Base-by-base conservation (phyloP, 345 rosid species). In the Rhodamnia argentea region DNA sequence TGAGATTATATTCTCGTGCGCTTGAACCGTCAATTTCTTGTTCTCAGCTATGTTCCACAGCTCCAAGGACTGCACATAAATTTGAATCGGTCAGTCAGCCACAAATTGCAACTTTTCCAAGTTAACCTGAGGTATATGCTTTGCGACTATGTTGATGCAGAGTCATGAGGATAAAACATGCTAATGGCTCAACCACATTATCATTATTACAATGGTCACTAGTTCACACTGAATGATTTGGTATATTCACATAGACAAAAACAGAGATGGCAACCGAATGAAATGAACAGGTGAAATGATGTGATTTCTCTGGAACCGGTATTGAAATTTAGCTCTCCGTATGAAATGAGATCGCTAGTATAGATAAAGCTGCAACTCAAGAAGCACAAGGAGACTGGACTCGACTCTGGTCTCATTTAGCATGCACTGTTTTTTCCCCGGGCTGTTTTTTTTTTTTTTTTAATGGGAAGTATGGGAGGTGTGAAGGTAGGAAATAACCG, bases 31-130 rank as follows among this genome's bases (percentile, higher is more conserved):
- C 94, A 91, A 90, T 88, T 91, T 88, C 89, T 91, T 93, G 58
- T 92, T 93, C 90, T 93, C 95, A 1, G 91, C 92, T 90, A 92
- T 87, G 91, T 93, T 93, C 96, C 94, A 94, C 8, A 93, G 88
- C 91, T 94, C 95, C 92, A 94, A 54, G 3, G 92, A 91, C 97
- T 94, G 92, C 88, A 85, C n/a, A 53, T 47, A 29, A 7, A 51
- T 53, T 44, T 58, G 15, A 55, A 42, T 23, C 47, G 24, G 26
- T 24, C 27, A 47, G n/a, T 13, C 82, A 10, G 26, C 56, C 84
- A 47, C 84, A 47, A 14, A 51, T 26, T 10, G 5, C 47, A 70
- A 37, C 40, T 51, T 51, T 82, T 51, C 32, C 13, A 70, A 37
- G 81, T 70, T 70, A 70, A 70, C 26, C 78, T 37, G 47, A 70